Percentiles rank a stretch among this genome's conserved stretches.
These are phyloP conservation scores for Globomyces pollinis-pini DNA, from an alignment of 192 early-diverging fungal species.

Conservation along the genomic window DNA sequence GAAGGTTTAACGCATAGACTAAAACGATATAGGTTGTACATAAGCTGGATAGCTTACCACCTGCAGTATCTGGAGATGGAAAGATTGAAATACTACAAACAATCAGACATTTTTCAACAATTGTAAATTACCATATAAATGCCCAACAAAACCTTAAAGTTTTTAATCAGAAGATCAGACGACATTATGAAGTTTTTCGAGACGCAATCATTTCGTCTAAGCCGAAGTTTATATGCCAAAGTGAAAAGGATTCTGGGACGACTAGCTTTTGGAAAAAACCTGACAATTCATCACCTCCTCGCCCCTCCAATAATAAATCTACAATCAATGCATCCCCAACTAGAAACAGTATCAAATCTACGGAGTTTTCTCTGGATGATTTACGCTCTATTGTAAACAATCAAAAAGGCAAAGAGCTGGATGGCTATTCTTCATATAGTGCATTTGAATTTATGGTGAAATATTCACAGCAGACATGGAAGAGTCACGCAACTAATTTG, in stretches of 20 bases:
- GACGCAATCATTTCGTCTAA: conserved; percentile 19
- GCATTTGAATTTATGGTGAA: conserved; percentile 32
- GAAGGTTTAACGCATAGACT: not conserved
- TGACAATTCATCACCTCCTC: not conserved
- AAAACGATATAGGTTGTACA: not conserved
- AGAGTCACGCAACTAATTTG: conserved; percentile 21
- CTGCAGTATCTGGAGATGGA: conserved; percentile 27
- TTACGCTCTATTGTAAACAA: conserved; percentile 27
- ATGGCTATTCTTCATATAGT: conserved; percentile 35
- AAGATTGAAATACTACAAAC: conserved; percentile 39
- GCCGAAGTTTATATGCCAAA: conserved; percentile 17
- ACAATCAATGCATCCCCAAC: not conserved
- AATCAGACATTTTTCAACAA: conserved; percentile 35
- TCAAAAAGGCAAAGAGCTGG: conserved; percentile 37
- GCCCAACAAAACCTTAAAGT: conserved; percentile 41
- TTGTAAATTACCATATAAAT: conserved; percentile 33
- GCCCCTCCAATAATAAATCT: not conserved
- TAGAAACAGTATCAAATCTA: not conserved
- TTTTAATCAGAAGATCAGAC: conserved; percentile 31
- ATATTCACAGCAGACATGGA: conserved; percentile 35
- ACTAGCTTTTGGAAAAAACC: conserved; percentile 11
- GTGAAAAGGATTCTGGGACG: not conserved
- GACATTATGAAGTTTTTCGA: conserved; percentile 32
- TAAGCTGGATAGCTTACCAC: conserved; percentile 28
- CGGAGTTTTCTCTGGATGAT: conserved; percentile 24